Percentiles rank a stretch among this genome's conserved stretches.
Evolutionary conservation across 2,329 filamentous ascomycete genomes (phyloP).

Genomic region (Microcera coccophila): DNA sequence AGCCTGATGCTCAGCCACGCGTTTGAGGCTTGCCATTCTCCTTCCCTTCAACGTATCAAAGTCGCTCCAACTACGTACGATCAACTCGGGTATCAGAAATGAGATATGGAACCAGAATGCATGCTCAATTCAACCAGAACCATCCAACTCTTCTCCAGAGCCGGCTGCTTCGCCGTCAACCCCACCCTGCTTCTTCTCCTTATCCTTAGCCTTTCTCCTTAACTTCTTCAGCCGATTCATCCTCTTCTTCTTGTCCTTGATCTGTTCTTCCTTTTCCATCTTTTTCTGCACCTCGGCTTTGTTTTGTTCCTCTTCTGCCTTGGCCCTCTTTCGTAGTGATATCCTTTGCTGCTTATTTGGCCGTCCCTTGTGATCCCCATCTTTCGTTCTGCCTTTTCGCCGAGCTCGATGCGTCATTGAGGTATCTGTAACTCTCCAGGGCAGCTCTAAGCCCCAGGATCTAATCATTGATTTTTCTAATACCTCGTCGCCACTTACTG

Average conservation of each 20-base stretch:
- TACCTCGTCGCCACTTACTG: constrained; percentile 52
- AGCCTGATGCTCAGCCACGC: neutral
- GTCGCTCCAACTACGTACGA: too few relatives aligned
- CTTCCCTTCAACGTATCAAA: too few relatives aligned
- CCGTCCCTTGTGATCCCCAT: constrained; percentile 34
- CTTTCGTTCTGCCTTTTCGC: constrained; percentile 16
- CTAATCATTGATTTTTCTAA: constrained; percentile 39
- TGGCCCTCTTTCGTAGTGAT: constrained; percentile 44
- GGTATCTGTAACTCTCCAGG: constrained; percentile 54
- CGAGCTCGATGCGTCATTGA: constrained; percentile 30
- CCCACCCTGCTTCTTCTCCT: constrained; percentile 45
- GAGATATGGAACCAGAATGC: too few relatives aligned
- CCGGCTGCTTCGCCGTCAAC: constrained; percentile 22
- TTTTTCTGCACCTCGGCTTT: constrained; percentile 37
- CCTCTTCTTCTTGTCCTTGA: constrained; percentile 60
- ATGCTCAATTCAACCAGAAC: constrained; percentile 7
- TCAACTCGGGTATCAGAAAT: too few relatives aligned
- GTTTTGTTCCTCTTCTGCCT: constrained; percentile 39
- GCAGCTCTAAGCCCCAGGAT: constrained; percentile 57
- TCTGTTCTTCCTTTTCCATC: constrained; percentile 51
- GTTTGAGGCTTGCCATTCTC: too few relatives aligned
- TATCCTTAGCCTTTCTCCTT: constrained; percentile 55
- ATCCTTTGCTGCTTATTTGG: constrained; percentile 59
- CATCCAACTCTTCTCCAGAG: constrained; percentile 15
- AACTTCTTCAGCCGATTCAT: constrained; percentile 59